Base-by-base conservation (phyloP, 176 grass and related monocot species). In the Elaeis guineensis region DNA sequence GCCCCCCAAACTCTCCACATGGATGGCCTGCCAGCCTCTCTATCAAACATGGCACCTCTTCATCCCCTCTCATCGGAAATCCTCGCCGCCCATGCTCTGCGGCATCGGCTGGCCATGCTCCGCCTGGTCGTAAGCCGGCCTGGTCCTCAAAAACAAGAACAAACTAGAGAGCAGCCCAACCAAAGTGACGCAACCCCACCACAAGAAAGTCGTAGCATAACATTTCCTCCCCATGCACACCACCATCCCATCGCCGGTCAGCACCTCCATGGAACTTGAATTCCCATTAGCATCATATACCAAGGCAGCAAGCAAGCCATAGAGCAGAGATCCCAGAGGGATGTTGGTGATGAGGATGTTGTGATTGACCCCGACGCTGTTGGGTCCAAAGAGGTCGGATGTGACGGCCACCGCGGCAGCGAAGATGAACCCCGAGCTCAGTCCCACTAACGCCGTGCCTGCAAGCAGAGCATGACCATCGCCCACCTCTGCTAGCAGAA, bases 321-420 rank as follows among this genome's bases (percentile, higher is more conserved):
- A 91, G 58, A 91, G 83, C 49, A 97, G 59, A 51, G 92, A 97
- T 0, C 92, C 92, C 23, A 97, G 61, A 7, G 92, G 92, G 51
- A 97, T 97, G 30, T 91, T 97, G 61, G 92, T 91, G 65, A 97
- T 97, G 21, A 97, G 83, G 35, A 97, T 90, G 72, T 97, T 97
- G 63, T 97, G 92, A 59, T 97, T 90, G 61, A 97, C 84, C 16
- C 92, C 84, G 9, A 85, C 57, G 66, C 92, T 84, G 5, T 85
- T 79, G 15, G 87, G 62, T 51, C 92, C 87, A 6, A 97, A 97
- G 48, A 97, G 87, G 71, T 97, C 92, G 1, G 92, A 97, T 21
- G 92, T 91, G 20, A 97, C 73, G 2, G 84, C 80, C 65, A 97
- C 92, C 1, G 92, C 87, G 15, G 81, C 81, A 1, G 92, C 80